Evolutionary conservation across 768 basidiomycete species (phyloP), one percentile per base, ranked within the genome.

Genomic region (Russula brevipes): DNA sequence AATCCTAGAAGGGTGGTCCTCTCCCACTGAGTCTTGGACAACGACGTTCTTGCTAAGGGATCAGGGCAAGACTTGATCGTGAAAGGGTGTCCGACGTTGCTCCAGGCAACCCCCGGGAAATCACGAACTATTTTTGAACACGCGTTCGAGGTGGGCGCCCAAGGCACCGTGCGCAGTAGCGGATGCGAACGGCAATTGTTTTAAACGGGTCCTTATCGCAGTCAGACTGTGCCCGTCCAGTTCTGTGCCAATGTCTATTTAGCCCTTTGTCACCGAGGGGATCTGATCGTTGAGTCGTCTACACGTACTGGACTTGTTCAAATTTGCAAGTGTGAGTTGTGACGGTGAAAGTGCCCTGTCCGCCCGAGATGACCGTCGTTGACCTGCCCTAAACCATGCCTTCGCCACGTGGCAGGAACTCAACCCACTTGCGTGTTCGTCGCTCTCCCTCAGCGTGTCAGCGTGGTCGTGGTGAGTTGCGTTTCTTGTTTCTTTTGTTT

Each of bases 401-500:
- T 19, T 53, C 19, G 16, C 17, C 42, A 31, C 54, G 54, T n/a
- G 30, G 5, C 24, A 10, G 9, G 6, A 49, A 24, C 7, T 12
- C 38, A 39, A 39, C 38, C 3, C 0, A 4, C 1, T 24, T 24
- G 24, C 24, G 24, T 24, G 24, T 24, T 24, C 1, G 24, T 24
- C 24, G 24, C 24, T 24, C 24, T 24, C 24, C 24, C 24, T 24
- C 24, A 24, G 24, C 24, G 24, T 24, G 24, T 24, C 24, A 24
- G 10, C 11, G 5, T 39, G n/a, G n/a, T n/a, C n/a, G 0, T 35
- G 24, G 60, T 61, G 31, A 55, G 60, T 60, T 19, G 51, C 19
- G 16, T 33, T 69, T 59, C 68, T 59, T 50, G 42, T 41, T 60
- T 60, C 55, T 70, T 57, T n/a, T n/a, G n/a, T n/a, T n/a, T 71